Evolutionary conservation across 148 eudicot species (phyloP).

Genomic region (Dianthus caryophyllus): DNA sequence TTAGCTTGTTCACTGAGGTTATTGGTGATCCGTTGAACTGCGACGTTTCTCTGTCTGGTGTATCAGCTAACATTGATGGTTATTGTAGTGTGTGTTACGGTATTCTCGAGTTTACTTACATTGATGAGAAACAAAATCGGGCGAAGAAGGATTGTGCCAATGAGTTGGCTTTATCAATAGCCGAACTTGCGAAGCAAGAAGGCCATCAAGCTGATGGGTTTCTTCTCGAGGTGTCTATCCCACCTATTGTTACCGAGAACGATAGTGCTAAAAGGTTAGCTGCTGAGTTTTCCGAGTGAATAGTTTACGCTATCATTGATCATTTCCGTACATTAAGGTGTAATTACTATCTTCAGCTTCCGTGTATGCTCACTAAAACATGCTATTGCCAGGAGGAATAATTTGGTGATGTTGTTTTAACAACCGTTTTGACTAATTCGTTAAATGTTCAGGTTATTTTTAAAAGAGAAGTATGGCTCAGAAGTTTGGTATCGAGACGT

Average conservation of each 20-base stretch:
- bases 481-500: slow-evolving; percentile 66
- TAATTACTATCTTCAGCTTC: not conserved
- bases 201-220: slow-evolving; percentile 50
- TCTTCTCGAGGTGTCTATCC: slow-evolving; percentile 76
- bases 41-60: slow-evolving; percentile 25
- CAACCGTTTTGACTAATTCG: not conserved
- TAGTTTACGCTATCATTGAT: not conserved
- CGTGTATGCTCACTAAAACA: not conserved
- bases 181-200: slow-evolving; percentile 46
- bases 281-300: not conserved
- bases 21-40: slow-evolving; percentile 19
- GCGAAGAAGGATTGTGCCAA: slow-evolving; percentile 40
- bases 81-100: slow-evolving; percentile 70
- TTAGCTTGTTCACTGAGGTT: slow-evolving; percentile 24
- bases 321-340: not conserved
- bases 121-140: slow-evolving; percentile 36
- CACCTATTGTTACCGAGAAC: slow-evolving; percentile 47
- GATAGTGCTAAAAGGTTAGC: slow-evolving; percentile 67
- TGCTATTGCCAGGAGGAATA: slow-evolving; percentile 1
- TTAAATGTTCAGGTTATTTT: slow-evolving; percentile 37
- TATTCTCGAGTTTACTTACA: slow-evolving; percentile 62
- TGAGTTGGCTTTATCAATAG: slow-evolving; percentile 54
- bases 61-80: slow-evolving; percentile 20
- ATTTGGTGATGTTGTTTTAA: not conserved
- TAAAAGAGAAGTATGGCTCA: slow-evolving; percentile 60